These are phyloP conservation scores for Eucalyptus pauciflora DNA, from an alignment of 345 rosid genomes.

Conservation along the genomic window DNA sequence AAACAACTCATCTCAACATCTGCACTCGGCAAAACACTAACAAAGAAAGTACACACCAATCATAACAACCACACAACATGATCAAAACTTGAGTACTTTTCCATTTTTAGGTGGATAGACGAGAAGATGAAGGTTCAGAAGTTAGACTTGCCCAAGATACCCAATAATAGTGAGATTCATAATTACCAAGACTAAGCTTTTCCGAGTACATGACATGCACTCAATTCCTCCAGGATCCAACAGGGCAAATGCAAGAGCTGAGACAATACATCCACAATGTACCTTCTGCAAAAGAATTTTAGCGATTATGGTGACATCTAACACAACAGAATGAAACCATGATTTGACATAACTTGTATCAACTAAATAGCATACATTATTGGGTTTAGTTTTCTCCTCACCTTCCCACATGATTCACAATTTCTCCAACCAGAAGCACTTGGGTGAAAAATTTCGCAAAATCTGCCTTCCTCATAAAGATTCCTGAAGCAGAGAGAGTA, in stretches of 20 bases:
- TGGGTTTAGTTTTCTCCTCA: conserved; percentile 12
- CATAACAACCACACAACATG: neutral
- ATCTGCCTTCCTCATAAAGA: conserved; percentile 71
- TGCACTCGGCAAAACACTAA: neutral
- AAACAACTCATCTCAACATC: neutral
- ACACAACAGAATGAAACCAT: neutral
- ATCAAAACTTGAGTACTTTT: neutral
- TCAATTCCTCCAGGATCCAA: conserved; percentile 95
- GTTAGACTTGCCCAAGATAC: neutral
- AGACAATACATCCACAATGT: conserved; percentile 95
- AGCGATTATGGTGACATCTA: neutral
- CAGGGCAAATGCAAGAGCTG: conserved; percentile 35
- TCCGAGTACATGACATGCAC: conserved; percentile 68
- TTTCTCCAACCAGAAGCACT: conserved; percentile 81
- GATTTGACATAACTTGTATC: neutral
- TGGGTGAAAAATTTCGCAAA: conserved; percentile 63
- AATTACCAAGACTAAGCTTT: conserved; percentile 46
- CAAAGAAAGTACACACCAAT: neutral
- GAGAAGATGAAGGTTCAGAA: neutral
- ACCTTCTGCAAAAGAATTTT: conserved; percentile 41
- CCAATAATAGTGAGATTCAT: neutral
- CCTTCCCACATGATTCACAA: conserved; percentile 94
- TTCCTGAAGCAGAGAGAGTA: conserved; percentile 21
- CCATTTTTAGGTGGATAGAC: neutral
- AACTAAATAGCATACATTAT: neutral